A percentile compares a stretch with the other conserved stretches of the same genome.
Evolutionary conservation across 495 filamentous ascomycete species (phyloP).

Genomic region (Parathielavia appendiculata): DNA sequence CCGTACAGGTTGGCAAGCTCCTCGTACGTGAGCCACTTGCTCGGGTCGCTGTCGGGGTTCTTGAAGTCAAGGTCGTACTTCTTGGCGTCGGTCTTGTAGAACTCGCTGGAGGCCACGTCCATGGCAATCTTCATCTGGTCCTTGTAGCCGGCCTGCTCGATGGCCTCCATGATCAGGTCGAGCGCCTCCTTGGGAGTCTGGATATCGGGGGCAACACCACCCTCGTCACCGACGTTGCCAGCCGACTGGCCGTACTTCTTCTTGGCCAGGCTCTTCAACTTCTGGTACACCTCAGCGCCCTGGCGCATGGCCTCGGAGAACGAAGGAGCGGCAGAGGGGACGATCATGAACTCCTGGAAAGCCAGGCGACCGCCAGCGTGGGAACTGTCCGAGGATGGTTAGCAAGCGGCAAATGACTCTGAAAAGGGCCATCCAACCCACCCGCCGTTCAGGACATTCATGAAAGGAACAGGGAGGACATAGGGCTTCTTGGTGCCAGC

Average conservation of each 20-base stretch:
- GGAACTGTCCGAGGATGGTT: constrained; percentile 49
- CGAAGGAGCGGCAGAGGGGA: constrained; percentile 72
- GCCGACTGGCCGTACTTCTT: constrained; percentile 99
- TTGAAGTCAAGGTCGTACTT: constrained; percentile 99
- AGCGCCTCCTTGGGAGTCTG: constrained; percentile 95
- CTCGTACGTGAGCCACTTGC: constrained; percentile 99
- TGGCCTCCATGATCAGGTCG: constrained; percentile 90
- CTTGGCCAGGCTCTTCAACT: constrained; percentile 95
- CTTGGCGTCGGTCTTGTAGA: constrained; percentile 96
- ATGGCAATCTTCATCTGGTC: constrained; percentile 95
- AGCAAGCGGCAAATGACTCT: constrained; percentile 17
- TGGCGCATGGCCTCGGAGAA: constrained; percentile 96
- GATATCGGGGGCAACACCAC: constrained; percentile 99
- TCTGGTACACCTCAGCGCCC: constrained; percentile 95
- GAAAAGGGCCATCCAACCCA: constrained; percentile 23
- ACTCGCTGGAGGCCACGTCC: constrained; percentile 98
- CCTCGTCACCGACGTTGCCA: constrained; percentile 98
- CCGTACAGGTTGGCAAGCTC: constrained; percentile 93
- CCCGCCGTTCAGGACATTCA: constrained; percentile 99
- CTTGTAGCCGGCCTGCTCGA: constrained; percentile 90
- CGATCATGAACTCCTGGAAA: constrained; percentile 99
- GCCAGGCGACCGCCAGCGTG: constrained; percentile 98
- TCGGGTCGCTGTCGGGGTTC: constrained; percentile 88
- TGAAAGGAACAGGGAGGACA: constrained; percentile 97
- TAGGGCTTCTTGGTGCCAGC: constrained; percentile 99